Evolutionary conservation across 352 stramenopile species (phyloP), one percentile per base, ranked within the genome.

Genomic region (Globisporangium camurandrum): DNA sequence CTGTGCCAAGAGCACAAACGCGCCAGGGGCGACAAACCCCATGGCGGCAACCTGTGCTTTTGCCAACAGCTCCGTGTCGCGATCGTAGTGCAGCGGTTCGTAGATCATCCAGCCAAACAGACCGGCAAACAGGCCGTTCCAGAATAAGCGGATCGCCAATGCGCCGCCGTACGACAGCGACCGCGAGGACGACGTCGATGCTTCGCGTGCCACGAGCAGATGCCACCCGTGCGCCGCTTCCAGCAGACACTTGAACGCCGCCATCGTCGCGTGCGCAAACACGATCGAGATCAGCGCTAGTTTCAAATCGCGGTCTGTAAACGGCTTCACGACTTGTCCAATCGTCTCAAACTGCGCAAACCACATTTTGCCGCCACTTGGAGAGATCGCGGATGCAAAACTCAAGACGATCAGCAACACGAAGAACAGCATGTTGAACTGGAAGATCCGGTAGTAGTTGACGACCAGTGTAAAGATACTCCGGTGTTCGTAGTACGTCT

Each of bases 371-470:
- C 75, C 77, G 19, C 77, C 77, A 31, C 72, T 65, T 1, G 72
- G 72, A 0, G 75, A 86, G 40, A 88, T 66, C 11, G 71, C 70
- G 6, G 81, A 69, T 3, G 56, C 62, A 53, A 85, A 88, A 5
- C 66, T 51, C 40, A 86, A 52, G 9, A 86, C 75, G 11, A 57
- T 63, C 3, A 88, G 54, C 20, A 64, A 33, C 36, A 83, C 59
- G 40, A 88, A 46, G 48, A 86, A 88, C 67, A 88, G 78, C 33
- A 87, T 57, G 53, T 89, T 86, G 64, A 89, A 89, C 48, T 86
- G 72, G 62, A 89, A 89, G 54, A 89, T 89, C 17, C 77, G 75
- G 59, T 87, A 87, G 59, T 86, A 89, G 52, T 87, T 86, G 23
- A 89, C 58, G 24, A 89, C 57, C 42, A 87, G 61, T 2, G 75